Evolutionary conservation across 495 filamentous ascomycete genomes (phyloP), one percentile per base, ranked within the genome.

Genomic region (Chaetomium tenue): DNA sequence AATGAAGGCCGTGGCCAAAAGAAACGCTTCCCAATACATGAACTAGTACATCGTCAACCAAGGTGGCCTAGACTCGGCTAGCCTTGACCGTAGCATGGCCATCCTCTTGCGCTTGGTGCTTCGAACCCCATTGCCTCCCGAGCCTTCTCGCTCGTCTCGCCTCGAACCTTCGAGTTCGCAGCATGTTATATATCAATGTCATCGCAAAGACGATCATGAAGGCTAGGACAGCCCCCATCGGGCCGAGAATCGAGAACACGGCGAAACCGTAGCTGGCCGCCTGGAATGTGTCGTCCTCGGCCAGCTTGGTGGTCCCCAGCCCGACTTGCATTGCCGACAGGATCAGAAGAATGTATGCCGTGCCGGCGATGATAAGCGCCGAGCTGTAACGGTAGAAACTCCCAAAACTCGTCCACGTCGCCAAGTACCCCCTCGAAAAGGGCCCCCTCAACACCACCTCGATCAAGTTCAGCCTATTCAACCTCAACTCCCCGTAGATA

Each of bases 301-400:
- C n/a, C 8, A 50, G 47, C 47, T 13, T 50, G 20, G n/a, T 50
- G 20, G 47, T 50, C 20, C 47, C 47, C 11, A 50, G 12, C 6
- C 47, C 47, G 20, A 50, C 47, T 25, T 50, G 47, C 47, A 50
- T 50, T 23, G 47, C 47, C 23, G 47, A 50, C 20, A 50, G 22
- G 12, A 50, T 50, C 20, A 50, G 20, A 6, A 50, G 47, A 5
- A 50, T 50, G 22, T 50, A 50, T 7, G 47, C 47, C 47, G 47
- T 50, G 47, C 47, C 47, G 6, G 47, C 47, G 23, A 50, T 50
- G 5, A 50, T 50, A 23, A 50, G 18, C 0, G 47, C 47, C 23
- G 47, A 50, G 47, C 47, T 50, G 47, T 50, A 50, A 22, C 47
- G 47, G 47, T 50, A 50, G 47, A 50, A 50, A 50, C 47, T 25